Evolutionary conservation across 164 flowering plant genomes (phyloP).

Genomic region (Kingdonia uniflora): DNA sequence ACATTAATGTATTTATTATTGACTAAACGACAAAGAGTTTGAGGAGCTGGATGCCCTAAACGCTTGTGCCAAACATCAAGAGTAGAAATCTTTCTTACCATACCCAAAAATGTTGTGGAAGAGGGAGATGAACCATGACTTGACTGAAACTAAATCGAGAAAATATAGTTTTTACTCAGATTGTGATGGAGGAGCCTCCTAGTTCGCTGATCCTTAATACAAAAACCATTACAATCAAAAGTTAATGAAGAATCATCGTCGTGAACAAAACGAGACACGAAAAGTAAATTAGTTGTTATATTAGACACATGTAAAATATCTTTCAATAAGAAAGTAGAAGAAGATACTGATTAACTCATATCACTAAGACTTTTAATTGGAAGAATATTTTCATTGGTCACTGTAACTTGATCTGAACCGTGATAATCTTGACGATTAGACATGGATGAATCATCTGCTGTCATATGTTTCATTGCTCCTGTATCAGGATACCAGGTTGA

Average conservation of each 20-base stretch:
- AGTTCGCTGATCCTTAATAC: neutral
- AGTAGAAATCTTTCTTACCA: neutral
- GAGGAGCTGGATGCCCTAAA: neutral
- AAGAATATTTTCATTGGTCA: neutral
- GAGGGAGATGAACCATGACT: neutral
- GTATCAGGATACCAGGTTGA: no score
- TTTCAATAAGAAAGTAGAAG: no score
- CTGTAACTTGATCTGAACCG: no score
- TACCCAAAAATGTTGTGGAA: neutral
- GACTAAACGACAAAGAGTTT: neutral
- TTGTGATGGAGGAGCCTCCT: neutral
- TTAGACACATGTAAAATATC: no score
- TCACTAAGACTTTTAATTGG: no score
- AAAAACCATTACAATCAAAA: neutral
- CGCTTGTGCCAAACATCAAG: neutral
- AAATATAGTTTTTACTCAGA: neutral
- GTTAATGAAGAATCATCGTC: neutral
- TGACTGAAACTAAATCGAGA: neutral
- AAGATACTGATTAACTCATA: no score
- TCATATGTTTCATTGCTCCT: no score
- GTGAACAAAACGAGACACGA: neutral
- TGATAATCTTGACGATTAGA: no score
- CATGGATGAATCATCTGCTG: no score
- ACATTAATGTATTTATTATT: neutral
- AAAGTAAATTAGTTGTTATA: no score